These are phyloP conservation scores for Epichloe elymi DNA, from an alignment of 2,329 filamentous ascomycete species.

Conservation along the genomic window DNA sequence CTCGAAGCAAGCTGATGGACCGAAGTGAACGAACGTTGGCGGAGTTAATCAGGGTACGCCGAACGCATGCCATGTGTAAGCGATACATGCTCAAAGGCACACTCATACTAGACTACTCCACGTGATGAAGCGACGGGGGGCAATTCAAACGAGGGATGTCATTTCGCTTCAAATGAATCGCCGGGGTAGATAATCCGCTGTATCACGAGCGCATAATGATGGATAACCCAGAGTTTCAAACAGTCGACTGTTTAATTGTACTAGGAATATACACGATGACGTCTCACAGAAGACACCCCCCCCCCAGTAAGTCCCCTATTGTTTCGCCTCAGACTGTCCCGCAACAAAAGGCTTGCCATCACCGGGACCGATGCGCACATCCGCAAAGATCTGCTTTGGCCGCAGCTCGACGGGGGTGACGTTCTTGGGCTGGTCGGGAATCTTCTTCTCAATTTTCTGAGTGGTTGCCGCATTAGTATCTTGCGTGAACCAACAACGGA, in stretches of 20 bases:
- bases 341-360: conserved; percentile 31
- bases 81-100: too few relatives aligned
- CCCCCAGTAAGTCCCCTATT: conserved; percentile 14
- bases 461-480: neutral
- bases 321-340: conserved; percentile 22
- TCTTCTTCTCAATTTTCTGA: conserved; percentile 68
- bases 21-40: too few relatives aligned
- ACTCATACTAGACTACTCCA: too few relatives aligned
- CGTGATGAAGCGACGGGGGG: too few relatives aligned
- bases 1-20: too few relatives aligned
- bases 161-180: too few relatives aligned
- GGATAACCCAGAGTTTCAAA: neutral
- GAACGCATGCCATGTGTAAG: too few relatives aligned
- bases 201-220: too few relatives aligned
- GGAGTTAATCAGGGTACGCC: too few relatives aligned
- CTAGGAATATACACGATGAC: conserved; percentile 2
- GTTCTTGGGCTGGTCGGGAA: conserved; percentile 59
- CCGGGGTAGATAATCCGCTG: too few relatives aligned
- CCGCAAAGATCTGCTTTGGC: conserved; percentile 48
- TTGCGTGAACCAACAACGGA: neutral
- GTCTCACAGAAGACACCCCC: conserved; percentile 6
- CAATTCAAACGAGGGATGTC: too few relatives aligned
- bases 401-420: conserved; percentile 63
- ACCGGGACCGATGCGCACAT: conserved; percentile 31
- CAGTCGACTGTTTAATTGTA: neutral